These are phyloP conservation scores for Macrophomina tecta DNA, from an alignment of 2,329 filamentous ascomycete species.

Conservation along the genomic window DNA sequence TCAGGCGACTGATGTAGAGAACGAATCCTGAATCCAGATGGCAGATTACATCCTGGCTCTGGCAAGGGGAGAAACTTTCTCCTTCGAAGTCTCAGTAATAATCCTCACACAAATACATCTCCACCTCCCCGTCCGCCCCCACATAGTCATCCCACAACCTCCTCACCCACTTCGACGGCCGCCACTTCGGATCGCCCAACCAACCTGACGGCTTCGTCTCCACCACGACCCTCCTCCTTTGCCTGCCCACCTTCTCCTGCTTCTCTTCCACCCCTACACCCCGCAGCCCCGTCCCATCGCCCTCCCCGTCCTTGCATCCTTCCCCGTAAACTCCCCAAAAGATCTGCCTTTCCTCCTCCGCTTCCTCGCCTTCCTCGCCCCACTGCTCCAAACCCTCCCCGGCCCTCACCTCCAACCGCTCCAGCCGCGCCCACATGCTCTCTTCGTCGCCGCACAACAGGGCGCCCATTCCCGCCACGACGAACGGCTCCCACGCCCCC, in stretches of 20 bases:
- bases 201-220: background rate
- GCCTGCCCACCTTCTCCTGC: background rate
- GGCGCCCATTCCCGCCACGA: background rate
- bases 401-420: background rate
- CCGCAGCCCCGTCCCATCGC: no score
- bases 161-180: constrained; percentile 3
- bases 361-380: background rate
- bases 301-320: no score
- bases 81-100: background rate
- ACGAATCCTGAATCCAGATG: background rate
- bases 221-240: background rate
- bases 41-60: no score
- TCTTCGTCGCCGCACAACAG: background rate
- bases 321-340: background rate
- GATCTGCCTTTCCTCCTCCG: background rate
- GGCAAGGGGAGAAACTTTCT: no score
- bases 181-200: background rate
- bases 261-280: background rate
- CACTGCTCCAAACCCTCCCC: background rate
- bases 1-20: background rate
- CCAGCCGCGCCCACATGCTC: background rate
- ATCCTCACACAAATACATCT: constrained; percentile 1
- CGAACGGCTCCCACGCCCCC: background rate
- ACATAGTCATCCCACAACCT: background rate
- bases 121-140: background rate